Evolutionary conservation across 495 filamentous ascomycete genomes (phyloP).

Genomic region (Xanthoparmelia taractica): DNA sequence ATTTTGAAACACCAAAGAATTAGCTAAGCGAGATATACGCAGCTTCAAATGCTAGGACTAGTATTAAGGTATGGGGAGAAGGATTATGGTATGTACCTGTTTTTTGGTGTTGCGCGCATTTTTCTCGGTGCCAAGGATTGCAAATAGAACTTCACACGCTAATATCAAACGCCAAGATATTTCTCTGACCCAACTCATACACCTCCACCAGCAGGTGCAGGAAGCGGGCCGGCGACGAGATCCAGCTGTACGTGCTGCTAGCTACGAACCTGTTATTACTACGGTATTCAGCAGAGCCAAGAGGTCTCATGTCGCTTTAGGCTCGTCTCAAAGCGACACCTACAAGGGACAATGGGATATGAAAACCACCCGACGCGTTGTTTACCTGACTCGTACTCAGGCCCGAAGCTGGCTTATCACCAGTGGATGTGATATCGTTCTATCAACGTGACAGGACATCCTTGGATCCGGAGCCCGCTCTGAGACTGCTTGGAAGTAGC

Average conservation of each 20-base stretch:
- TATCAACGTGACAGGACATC: slow-evolving; percentile 1
- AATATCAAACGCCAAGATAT: no score
- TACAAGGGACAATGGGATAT: neutral
- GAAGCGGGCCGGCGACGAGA: neutral
- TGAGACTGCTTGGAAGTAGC: neutral
- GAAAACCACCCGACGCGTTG: neutral
- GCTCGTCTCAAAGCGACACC: neutral
- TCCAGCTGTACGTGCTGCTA: slow-evolving; percentile 2
- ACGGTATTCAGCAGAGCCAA: slow-evolving; percentile 1
- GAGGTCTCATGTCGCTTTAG: neutral
- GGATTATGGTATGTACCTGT: no score
- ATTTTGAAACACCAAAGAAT: no score
- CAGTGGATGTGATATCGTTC: neutral
- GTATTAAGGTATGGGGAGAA: no score
- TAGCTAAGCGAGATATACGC: no score
- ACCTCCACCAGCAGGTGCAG: no score
- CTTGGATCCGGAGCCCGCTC: neutral
- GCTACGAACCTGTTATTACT: neutral
- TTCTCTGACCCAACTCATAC: no score
- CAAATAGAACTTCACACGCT: no score
- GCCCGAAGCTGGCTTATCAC: neutral
- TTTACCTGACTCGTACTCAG: slow-evolving; percentile 2
- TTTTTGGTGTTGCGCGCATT: no score
- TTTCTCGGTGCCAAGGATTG: no score
- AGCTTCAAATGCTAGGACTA: no score